Percentiles rank a stretch among this genome's conserved stretches.
Evolutionary conservation across 2,329 filamentous ascomycete genomes (phyloP).

Genomic region (Chaetomiaceae sp.): DNA sequence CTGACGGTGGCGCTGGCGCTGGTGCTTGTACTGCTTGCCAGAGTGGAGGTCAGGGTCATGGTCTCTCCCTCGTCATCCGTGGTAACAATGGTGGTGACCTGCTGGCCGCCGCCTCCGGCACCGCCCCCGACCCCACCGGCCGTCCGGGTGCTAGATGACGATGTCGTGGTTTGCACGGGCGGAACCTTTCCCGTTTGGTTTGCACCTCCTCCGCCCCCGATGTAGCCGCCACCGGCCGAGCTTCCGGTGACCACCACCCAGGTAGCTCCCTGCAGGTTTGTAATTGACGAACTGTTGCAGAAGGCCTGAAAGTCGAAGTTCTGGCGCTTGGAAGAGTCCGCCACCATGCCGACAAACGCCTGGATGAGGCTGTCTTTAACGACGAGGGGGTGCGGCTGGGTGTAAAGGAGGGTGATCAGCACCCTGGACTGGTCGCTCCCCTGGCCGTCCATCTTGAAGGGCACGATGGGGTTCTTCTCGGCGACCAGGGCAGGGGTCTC

Average conservation of each 20-base stretch:
- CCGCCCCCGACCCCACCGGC: constrained; percentile 2
- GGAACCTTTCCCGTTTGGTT: neutral
- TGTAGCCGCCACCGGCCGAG: neutral
- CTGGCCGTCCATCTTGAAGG: constrained; percentile 12
- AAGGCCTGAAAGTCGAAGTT: constrained; percentile 16
- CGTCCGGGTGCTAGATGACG: neutral
- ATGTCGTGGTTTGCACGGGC: neutral
- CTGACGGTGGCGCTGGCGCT: neutral
- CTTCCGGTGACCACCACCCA: constrained; percentile 14
- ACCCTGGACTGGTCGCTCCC: constrained; percentile 4
- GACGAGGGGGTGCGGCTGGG: constrained; percentile 17
- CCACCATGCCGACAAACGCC: constrained; percentile 10
- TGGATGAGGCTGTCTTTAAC: constrained; percentile 11
- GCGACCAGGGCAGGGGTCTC: constrained; percentile 11
- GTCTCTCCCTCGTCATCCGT: constrained; percentile 12
- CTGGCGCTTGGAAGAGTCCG: constrained; percentile 7
- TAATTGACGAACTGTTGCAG: constrained; percentile 9
- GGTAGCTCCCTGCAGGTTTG: constrained; percentile 8
- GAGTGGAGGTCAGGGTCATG: constrained; percentile 8
- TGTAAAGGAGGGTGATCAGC: constrained; percentile 17
- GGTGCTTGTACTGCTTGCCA: neutral
- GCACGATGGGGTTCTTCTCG: constrained; percentile 18
- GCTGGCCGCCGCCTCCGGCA: neutral
- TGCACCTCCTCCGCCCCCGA: neutral
- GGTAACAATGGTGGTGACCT: constrained; percentile 13